Evolutionary conservation across 768 basidiomycete species (phyloP), one percentile per base, ranked within the genome.

Genomic region (Chalciporus piperatus): DNA sequence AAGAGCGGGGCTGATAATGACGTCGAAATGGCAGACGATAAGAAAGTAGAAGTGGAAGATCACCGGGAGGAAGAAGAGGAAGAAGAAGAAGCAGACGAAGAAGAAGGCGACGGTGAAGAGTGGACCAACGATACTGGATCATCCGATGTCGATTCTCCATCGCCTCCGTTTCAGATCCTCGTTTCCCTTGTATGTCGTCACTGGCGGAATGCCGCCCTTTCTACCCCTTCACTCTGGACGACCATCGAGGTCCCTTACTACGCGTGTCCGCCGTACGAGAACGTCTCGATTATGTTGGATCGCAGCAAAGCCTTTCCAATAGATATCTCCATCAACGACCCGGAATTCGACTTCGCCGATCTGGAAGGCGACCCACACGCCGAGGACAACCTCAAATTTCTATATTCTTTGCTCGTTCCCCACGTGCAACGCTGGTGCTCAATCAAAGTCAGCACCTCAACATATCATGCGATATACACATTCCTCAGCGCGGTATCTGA

Each of bases 171-270:
- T 61, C 75, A 78, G 56, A 68, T 83, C 25, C 68, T 82, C 57
- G 81, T 77, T 13, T 84, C 83, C 16, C 84, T 83, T 57, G 77
- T 85, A 8, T 86, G 84, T 63, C 68, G 59, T 22, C 79, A 76
- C 50, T 86, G 84, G 84, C 80, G 84, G 43, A 68, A 67, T 32
- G 57, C 76, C 2, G 77, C 82, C 3, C 48, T 85, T 25, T 75
- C 75, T 27, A 78, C 78, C 0, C 79, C 82, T 1, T 68, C 70
- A 9, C 72, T 87, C 16, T 87, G 85, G 85, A 78, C 78, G 11
- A 65, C 52, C 27, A 69, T 87, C 39, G 9, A 7, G 1, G 47
- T 67, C 17, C 13, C 20, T 19, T 39, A 43, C 4, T 37, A 54
- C 5, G 66, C 70, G 33, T 71, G 65, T 22, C 67, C 72, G 3